Conservation (phyloP, 768 basidiomycete species). For the Macrocybe gigantea region DNA sequence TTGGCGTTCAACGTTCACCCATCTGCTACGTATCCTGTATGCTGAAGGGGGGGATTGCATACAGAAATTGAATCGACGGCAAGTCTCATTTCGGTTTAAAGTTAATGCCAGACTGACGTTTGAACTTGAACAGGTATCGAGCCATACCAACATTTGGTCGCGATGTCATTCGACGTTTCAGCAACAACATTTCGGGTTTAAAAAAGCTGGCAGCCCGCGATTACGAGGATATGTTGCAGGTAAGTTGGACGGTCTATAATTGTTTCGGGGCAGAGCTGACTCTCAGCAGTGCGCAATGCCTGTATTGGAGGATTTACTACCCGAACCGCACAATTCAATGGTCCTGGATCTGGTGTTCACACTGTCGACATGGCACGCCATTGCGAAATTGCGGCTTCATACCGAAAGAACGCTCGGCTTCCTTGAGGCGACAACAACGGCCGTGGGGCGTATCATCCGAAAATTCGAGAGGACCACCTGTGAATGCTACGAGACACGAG, state of each 20-base stretch:
- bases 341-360: constrained; percentile 22
- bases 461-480: constrained; percentile 18
- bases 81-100: background rate
- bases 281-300: constrained; percentile 23
- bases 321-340: constrained; percentile 16
- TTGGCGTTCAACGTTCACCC: constrained; percentile 24
- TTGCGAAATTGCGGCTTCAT: constrained; percentile 30
- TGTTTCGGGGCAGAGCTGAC: background rate
- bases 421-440: constrained; percentile 19
- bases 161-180: constrained; percentile 19
- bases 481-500: constrained; percentile 15
- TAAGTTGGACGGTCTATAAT: background rate
- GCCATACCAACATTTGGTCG: constrained; percentile 13
- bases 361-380: constrained; percentile 28
- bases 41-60: background rate
- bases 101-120: too few species aligned
- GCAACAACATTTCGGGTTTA: constrained; percentile 16
- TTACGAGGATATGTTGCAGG: constrained; percentile 24
- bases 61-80: background rate
- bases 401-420: constrained; percentile 25
- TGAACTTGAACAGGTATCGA: background rate
- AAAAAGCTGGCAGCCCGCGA: constrained; percentile 22
- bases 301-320: constrained; percentile 31
- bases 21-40: constrained; percentile 23
- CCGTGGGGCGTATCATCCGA: constrained; percentile 17